A percentile compares a stretch with the other conserved stretches of the same genome.
Evolutionary conservation across 257 asterid species (phyloP).

Genomic region (Primulina eburnea): DNA sequence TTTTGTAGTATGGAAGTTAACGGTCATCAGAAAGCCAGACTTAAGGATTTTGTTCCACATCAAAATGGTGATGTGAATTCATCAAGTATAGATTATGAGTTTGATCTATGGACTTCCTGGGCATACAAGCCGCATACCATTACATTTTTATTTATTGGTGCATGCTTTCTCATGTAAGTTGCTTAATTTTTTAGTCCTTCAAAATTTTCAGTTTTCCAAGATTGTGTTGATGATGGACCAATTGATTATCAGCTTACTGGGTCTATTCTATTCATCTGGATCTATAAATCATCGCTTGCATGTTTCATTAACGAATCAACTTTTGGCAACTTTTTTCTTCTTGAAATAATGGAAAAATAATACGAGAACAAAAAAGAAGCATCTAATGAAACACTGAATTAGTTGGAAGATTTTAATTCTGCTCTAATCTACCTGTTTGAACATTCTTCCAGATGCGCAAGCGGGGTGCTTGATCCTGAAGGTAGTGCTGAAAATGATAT

Average conservation of each 20-base stretch:
- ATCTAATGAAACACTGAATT: constrained; percentile 3
- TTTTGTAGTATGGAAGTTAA: constrained; percentile 54
- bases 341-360: background rate
- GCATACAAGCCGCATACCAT: constrained; percentile 91
- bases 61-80: constrained; percentile 64
- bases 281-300: background rate
- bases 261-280: background rate
- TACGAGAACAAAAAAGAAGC: constrained; percentile 3
- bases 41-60: constrained; percentile 42
- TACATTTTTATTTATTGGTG: constrained; percentile 78
- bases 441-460: constrained; percentile 73
- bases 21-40: constrained; percentile 52
- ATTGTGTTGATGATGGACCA: constrained; percentile 4
- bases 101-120: constrained; percentile 99
- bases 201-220: background rate
- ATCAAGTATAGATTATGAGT: constrained; percentile 54
- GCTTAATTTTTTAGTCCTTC: constrained; percentile 14
- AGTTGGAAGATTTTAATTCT: constrained; percentile 4
- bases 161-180: constrained; percentile 93
- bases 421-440: constrained; percentile 19
- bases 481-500: constrained; percentile 52
- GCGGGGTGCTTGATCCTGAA: constrained; percentile 91
- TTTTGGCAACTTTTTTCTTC: constrained; percentile 11
- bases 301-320: background rate
- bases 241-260: background rate